Base-by-base conservation (phyloP, 257 asterid genomes). In the Lycium ferocissimum region DNA sequence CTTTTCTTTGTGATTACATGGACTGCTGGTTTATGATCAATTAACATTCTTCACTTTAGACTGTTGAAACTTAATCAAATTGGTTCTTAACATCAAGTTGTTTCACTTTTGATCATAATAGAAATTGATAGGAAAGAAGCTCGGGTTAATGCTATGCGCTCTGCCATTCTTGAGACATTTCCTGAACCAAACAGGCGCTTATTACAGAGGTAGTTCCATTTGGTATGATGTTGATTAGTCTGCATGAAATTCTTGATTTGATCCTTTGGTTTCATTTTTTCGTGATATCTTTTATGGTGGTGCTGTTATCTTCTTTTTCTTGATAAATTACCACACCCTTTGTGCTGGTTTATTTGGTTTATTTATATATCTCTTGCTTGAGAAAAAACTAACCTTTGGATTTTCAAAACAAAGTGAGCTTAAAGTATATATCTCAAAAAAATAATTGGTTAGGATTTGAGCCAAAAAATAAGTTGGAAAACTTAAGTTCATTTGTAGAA, bases 121-220 rank as follows among this genome's bases (percentile, higher is more conserved):
- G 99, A 92, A 93, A 88, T 91, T 82, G 98, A 94, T 84, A 90
- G 89, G 82, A 95, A 89, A 91, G 98, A 92, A 83, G 96, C 95
- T 81, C 94, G 97, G 87, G 85, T 90, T 82, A 93, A 89, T 82
- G 97, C 98, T 80, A 87, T 95, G 93, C 94, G 89, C 86, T 93
- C 95, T 87, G 95, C 98, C n/a, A 87, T 95, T 86, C 87, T 87
- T 85, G 99, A 95, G 92, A 91, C 98, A 47, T 95, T 95, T 88
- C 99, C 99, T 67, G 99, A 95, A 83, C 99, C 99, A 84, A 97
- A 94, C 82, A 90, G 95, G 84, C 97, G 95, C 72, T 91, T 95
- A 85, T 88, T 95, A 92, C 99, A 95, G 88, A 95, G 99, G 99
- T 94, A 93, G 62, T 26, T 78, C 65, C 82, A 53, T 78, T 78